Percentiles rank a stretch among this genome's conserved stretches.
phyloP scores from a whole-genome alignment of 2,329 filamentous ascomycete genomes.

The Tolypocladium tundrense region DNA sequence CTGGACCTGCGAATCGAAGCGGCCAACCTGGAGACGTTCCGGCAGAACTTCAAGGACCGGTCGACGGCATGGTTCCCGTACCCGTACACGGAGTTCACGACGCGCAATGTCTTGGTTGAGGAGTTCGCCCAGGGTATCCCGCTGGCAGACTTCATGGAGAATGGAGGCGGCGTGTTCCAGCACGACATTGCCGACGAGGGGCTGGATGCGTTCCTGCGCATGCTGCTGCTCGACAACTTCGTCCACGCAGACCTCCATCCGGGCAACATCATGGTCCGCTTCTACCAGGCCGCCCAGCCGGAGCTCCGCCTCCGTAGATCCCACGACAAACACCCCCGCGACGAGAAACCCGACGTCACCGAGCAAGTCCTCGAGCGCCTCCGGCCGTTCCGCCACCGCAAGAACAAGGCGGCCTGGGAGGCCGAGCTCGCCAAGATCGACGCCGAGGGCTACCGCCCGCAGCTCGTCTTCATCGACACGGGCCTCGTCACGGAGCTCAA shows the following conservation, averaged over 20 bases:
- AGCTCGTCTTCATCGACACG: conserved; percentile 95
- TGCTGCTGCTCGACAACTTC: conserved; percentile 96
- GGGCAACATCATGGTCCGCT: conserved; percentile 98
- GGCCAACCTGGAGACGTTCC: conserved; percentile 79
- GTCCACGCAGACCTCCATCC: conserved; percentile 94
- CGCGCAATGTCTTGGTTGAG: conserved; percentile 83
- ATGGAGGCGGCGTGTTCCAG: conserved; percentile 86
- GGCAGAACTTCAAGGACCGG: conserved; percentile 79
- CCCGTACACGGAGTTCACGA: conserved; percentile 86
- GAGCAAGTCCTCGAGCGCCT: conserved; percentile 77
- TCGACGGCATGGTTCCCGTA: conserved; percentile 96
- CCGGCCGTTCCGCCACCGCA: conserved; percentile 54
- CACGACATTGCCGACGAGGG: conserved; percentile 92
- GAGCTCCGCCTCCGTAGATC: conserved; percentile 36
- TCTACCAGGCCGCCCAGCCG: conserved; percentile 74
- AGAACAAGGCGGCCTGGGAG: conserved; percentile 61
- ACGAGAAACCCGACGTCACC: conserved; percentile 63
- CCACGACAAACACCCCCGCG: conserved; percentile 18
- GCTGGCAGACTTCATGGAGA: conserved; percentile 78
- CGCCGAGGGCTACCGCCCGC: conserved; percentile 78
- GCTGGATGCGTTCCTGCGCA: conserved; percentile 88
- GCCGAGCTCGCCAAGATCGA: conserved; percentile 68
- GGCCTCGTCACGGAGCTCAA: conserved; percentile 93
- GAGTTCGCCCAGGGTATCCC: conserved; percentile 95
- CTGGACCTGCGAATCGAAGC: conserved; percentile 91